Evolutionary conservation across 2,329 filamentous ascomycete species (phyloP).

Genomic region (Didymella keratinophila): DNA sequence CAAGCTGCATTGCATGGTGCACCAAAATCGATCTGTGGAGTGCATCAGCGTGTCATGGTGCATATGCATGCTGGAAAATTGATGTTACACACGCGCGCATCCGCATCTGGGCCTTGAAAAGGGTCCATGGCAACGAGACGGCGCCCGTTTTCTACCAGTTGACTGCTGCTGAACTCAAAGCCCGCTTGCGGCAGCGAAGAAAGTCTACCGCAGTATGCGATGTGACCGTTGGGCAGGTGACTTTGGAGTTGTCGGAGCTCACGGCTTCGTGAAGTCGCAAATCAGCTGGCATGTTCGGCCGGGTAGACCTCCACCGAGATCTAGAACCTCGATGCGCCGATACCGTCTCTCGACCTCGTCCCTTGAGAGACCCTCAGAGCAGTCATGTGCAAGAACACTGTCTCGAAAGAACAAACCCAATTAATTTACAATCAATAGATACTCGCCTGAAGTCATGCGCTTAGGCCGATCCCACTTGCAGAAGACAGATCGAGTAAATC

Average conservation of each 20-base stretch:
- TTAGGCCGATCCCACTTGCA: too few relatives aligned
- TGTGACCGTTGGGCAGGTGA: too few relatives aligned
- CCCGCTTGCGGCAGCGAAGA: background rate
- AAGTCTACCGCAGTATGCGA: background rate
- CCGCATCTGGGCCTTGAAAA: background rate
- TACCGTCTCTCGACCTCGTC: too few relatives aligned
- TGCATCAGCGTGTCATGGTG: background rate
- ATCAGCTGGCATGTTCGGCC: background rate
- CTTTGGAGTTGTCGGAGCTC: background rate
- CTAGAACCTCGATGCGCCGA: background rate
- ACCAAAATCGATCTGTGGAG: background rate
- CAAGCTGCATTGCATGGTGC: background rate
- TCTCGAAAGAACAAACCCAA: too few relatives aligned
- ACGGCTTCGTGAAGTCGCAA: background rate
- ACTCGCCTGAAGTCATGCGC: too few relatives aligned
- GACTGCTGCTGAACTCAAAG: background rate
- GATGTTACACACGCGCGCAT: background rate
- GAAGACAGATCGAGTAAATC: background rate
- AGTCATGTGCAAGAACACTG: too few relatives aligned
- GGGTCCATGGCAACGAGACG: background rate
- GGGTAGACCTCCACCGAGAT: background rate
- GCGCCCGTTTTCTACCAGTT: background rate
- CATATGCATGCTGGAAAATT: background rate
- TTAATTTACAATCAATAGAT: too few relatives aligned
- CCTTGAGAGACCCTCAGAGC: too few relatives aligned